These are phyloP conservation scores for Fusarium camptoceras DNA, from an alignment of 2,329 filamentous ascomycete species.

Conservation along the genomic window DNA sequence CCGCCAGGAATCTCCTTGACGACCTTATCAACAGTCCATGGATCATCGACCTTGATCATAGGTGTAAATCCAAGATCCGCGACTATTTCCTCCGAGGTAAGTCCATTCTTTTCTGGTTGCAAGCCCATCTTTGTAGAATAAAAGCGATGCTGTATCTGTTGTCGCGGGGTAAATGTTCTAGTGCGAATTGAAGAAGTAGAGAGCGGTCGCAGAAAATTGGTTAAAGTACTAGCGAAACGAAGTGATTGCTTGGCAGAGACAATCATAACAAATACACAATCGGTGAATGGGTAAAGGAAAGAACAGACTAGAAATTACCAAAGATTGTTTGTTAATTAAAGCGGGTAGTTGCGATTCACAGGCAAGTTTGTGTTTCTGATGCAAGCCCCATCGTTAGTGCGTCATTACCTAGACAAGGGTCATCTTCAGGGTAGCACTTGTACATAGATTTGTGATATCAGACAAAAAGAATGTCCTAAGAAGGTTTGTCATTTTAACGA, in stretches of 20 bases:
- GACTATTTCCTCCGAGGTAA: conserved; percentile 25
- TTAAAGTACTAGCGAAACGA: not conserved
- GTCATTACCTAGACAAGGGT: not conserved
- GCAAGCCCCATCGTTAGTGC: conserved; percentile 7
- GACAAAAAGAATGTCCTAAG: not conserved
- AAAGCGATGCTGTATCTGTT: conserved; percentile 1
- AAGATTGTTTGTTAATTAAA: conserved; percentile 17
- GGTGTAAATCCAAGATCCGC: conserved; percentile 53
- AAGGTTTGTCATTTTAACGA: not conserved
- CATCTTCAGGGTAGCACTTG: not conserved
- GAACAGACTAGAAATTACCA: not conserved
- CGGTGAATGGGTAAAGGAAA: conserved; percentile 1
- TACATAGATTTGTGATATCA: rapidly evolving
- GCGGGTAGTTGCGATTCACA: not conserved
- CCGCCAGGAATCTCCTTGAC: conserved; percentile 70
- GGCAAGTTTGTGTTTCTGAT: conserved; percentile 11
- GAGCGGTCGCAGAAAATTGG: not conserved
- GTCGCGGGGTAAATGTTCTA: conserved; percentile 27
- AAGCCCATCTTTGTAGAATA: conserved; percentile 46
- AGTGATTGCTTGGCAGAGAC: conserved; percentile 1
- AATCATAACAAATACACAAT: conserved; percentile 21
- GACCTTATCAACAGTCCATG: conserved; percentile 71
- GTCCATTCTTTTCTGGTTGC: conserved; percentile 38
- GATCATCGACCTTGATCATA: conserved; percentile 55
- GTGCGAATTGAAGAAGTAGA: not conserved